Percentiles rank a stretch among this genome's conserved stretches.
phyloP scores from a whole-genome alignment of 2,329 filamentous ascomycete genomes.

The Lomentospora prolificans region DNA sequence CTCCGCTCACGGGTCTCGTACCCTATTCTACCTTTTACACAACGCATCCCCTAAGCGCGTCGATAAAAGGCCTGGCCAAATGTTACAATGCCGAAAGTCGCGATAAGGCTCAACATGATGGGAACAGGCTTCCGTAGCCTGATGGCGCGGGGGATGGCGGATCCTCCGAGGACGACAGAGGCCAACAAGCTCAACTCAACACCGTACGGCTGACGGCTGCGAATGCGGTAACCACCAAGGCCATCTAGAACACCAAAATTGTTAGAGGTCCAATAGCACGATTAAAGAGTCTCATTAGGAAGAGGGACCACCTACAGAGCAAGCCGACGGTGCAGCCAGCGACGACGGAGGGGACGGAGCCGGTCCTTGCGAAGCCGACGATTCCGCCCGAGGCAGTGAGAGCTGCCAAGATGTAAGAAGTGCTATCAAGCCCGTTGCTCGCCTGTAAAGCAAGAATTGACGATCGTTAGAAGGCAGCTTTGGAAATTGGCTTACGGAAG shows the following conservation, averaged over 20 bases:
- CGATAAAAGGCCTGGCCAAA: constrained; percentile 63
- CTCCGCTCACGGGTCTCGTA: not conserved
- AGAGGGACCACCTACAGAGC: constrained; percentile 43
- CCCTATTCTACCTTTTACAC: not conserved
- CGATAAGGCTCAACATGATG: constrained; percentile 65
- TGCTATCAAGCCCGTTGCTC: constrained; percentile 25
- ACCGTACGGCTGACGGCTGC: constrained; percentile 66
- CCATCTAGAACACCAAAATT: too few relatives aligned
- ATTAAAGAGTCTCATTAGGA: too few relatives aligned
- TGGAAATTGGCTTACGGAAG: not conserved
- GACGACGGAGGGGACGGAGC: constrained; percentile 76
- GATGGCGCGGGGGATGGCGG: constrained; percentile 78
- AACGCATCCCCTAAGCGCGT: constrained; percentile 21
- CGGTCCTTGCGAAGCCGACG: constrained; percentile 74
- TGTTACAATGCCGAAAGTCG: constrained; percentile 65
- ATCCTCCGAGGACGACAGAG: constrained; percentile 73
- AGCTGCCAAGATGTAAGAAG: constrained; percentile 69
- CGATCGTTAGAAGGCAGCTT: not conserved
- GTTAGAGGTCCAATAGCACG: too few relatives aligned
- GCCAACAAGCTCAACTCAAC: constrained; percentile 84
- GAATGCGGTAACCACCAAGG: constrained; percentile 72
- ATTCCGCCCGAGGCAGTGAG: constrained; percentile 82
- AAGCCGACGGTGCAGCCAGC: constrained; percentile 76
- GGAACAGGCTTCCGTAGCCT: constrained; percentile 78
- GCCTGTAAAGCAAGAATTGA: not conserved